These are phyloP conservation scores for Colletotrichum spaethianum DNA, from an alignment of 2,329 filamentous ascomycete species.

Conservation along the genomic window DNA sequence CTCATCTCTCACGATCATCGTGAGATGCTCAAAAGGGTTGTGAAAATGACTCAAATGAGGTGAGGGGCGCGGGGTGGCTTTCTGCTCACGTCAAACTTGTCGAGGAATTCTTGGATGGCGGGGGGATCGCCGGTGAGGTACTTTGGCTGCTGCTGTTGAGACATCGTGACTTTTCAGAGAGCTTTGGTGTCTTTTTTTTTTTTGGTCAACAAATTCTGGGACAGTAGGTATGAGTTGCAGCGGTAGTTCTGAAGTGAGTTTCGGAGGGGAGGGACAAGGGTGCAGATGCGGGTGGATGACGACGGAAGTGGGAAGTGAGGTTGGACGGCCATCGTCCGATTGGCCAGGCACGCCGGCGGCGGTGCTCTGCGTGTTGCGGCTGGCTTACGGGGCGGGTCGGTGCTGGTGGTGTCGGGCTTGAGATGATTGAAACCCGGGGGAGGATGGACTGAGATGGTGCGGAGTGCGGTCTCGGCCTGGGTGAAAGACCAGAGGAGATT, in stretches of 20 bases:
- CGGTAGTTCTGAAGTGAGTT: conserved; percentile 13
- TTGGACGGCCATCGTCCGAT: conserved; percentile 40
- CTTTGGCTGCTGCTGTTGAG: conserved; percentile 59
- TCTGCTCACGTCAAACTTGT: conserved; percentile 88
- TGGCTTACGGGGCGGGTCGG: conserved; percentile 10
- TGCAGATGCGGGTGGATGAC: neutral
- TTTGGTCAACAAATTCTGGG: conserved; percentile 20
- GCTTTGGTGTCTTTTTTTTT: conserved; percentile 7
- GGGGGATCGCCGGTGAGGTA: conserved; percentile 85
- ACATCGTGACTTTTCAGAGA: conserved; percentile 46
- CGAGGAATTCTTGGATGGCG: conserved; percentile 86
- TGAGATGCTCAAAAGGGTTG: neutral
- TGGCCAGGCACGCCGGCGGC: conserved; percentile 11
- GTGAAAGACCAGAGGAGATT: neutral
- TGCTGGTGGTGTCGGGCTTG: neutral
- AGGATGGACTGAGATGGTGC: conserved; percentile 13
- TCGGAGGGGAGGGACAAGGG: conserved; percentile 8
- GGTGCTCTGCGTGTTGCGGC: neutral
- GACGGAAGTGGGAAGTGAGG: conserved; percentile 24
- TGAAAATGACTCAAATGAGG: conserved; percentile 35
- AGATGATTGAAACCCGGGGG: conserved; percentile 25
- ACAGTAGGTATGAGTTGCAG: conserved; percentile 18
- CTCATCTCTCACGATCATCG: conserved; percentile 8
- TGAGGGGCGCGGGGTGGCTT: conserved; percentile 23
- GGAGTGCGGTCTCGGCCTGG: conserved; percentile 25